phyloP scores from a whole-genome alignment of 805 yeast genomes.

The Metschnikowia lachancei region DNA sequence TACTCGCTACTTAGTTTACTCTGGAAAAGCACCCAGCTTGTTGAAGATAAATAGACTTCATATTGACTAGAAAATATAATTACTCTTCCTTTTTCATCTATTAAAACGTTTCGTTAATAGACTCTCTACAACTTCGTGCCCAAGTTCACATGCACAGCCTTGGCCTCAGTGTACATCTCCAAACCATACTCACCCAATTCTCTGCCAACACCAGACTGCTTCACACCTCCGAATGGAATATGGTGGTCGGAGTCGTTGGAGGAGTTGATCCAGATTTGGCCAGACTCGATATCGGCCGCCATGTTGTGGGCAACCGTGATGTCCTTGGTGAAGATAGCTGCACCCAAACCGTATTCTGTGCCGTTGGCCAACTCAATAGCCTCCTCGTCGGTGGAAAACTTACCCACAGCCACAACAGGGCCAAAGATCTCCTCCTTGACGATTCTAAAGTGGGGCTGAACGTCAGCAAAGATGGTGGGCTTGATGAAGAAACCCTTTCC shows the following conservation, averaged over 20 bases:
- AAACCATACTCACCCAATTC: constrained; percentile 77
- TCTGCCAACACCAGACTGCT: constrained; percentile 76
- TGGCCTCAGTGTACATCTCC: constrained; percentile 66
- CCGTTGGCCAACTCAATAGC: constrained; percentile 68
- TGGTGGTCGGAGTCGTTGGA: constrained; percentile 62
- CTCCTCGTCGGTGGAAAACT: constrained; percentile 65
- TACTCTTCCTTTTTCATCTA: neutral
- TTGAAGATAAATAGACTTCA: too few species aligned
- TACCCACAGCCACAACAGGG: constrained; percentile 72
- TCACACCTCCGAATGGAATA: constrained; percentile 81
- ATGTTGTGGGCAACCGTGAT: constrained; percentile 62
- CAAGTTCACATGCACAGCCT: constrained; percentile 74
- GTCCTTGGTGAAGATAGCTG: constrained; percentile 73
- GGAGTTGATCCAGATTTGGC: constrained; percentile 68
- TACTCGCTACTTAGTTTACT: too few species aligned
- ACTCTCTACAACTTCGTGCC: constrained; percentile 33
- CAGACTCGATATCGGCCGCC: constrained; percentile 61
- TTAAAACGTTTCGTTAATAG: too few species aligned
- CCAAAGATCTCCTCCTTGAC: constrained; percentile 85
- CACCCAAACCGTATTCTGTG: constrained; percentile 76
- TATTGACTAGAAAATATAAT: neutral
- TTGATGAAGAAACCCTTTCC: constrained; percentile 62
- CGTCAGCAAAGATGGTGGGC: constrained; percentile 77
- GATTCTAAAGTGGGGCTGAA: constrained; percentile 59
- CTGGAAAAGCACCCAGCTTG: too few species aligned